These are phyloP conservation scores for Phytophthora hybrid DNA, from an alignment of 352 stramenopile genomes.

Conservation along the genomic window DNA sequence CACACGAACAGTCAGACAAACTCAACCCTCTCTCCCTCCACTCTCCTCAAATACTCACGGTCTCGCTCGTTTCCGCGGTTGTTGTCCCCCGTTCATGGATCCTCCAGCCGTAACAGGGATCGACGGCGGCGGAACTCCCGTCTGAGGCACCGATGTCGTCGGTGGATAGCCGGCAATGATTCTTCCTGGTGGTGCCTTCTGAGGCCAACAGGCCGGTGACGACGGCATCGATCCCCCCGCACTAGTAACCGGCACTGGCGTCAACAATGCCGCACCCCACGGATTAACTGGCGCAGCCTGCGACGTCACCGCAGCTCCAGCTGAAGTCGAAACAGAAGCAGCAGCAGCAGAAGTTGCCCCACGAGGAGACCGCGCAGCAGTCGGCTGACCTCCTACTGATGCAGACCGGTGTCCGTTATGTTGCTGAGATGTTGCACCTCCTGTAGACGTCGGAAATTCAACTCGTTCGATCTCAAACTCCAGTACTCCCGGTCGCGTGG, in stretches of 20 bases:
- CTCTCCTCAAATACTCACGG: constrained; percentile 43
- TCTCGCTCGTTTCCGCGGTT: constrained; percentile 52
- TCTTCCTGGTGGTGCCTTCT: constrained; percentile 13
- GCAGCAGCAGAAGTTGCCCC: neutral
- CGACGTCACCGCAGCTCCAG: neutral
- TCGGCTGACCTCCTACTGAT: neutral
- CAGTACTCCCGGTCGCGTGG: constrained; percentile 52
- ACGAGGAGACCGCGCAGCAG: neutral
- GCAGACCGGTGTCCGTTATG: neutral
- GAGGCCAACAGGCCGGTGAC: neutral
- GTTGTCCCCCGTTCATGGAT: constrained; percentile 1
- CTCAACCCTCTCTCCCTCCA: no score
- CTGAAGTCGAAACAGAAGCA: neutral
- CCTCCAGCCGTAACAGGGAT: constrained; percentile 6
- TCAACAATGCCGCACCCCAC: neutral
- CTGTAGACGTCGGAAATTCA: no score
- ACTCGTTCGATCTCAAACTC: constrained; percentile 67
- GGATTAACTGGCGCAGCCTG: neutral
- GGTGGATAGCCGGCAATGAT: neutral
- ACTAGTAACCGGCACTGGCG: neutral
- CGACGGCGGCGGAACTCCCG: constrained; percentile 11
- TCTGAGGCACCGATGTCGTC: constrained; percentile 1
- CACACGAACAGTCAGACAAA: neutral
- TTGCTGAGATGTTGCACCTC: neutral
- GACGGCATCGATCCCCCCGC: neutral